phyloP scores from a whole-genome alignment of 2,329 filamentous ascomycete species.

The Neonectria neomacrospora region DNA sequence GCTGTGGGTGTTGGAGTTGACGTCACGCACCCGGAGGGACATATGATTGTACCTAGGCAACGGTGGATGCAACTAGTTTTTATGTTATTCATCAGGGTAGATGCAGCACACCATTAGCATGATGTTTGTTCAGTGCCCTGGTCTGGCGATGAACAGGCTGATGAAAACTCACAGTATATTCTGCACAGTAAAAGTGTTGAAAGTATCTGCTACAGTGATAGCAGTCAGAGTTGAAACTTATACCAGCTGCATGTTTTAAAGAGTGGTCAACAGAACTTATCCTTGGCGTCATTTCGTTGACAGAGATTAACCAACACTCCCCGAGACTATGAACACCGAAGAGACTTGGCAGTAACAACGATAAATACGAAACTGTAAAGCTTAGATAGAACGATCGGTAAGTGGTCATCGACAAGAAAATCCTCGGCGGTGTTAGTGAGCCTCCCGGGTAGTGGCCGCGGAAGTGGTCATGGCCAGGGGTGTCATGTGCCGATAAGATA shows the following conservation, averaged over 20 bases:
- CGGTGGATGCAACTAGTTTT: neutral
- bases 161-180: too few species aligned
- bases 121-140: neutral
- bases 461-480: constrained; percentile 23
- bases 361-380: neutral
- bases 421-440: neutral
- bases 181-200: too few species aligned
- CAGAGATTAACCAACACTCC: too few species aligned
- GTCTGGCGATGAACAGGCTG: neutral
- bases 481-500: constrained; percentile 55
- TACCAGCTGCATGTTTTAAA: too few species aligned
- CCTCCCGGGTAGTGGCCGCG: constrained; percentile 33
- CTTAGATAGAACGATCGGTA: neutral
- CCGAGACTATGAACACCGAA: neutral
- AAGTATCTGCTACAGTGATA: too few species aligned
- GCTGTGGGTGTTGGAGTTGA: constrained; percentile 9
- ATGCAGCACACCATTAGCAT: neutral
- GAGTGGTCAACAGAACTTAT: too few species aligned
- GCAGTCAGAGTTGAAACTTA: too few species aligned
- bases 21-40: constrained; percentile 16
- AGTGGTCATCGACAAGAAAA: neutral
- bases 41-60: neutral
- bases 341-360: neutral
- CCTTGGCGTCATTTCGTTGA: too few species aligned
- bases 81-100: constrained; percentile 5